Evolutionary conservation across 768 basidiomycete genomes (phyloP).

Genomic region (Suillus subalutaceus): DNA sequence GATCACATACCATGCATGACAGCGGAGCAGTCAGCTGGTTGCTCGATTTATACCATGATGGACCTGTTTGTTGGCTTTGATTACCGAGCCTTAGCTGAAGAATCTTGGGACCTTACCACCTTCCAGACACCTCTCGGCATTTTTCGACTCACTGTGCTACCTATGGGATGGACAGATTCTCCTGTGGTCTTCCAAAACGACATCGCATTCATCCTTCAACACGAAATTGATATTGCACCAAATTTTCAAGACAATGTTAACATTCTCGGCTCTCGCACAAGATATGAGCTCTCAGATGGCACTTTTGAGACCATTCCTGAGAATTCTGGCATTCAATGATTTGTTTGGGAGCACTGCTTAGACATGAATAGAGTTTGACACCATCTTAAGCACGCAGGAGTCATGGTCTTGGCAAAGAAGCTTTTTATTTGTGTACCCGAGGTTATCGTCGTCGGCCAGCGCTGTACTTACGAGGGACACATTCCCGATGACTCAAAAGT

Average conservation of each 20-base stretch:
- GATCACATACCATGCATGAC: no score
- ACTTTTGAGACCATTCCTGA: conserved; percentile 23
- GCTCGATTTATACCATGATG: no score
- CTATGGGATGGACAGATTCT: conserved; percentile 47
- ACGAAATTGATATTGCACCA: conserved; percentile 16
- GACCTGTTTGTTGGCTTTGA: no score
- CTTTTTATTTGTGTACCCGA: conserved; percentile 29
- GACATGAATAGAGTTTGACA: conserved; percentile 39
- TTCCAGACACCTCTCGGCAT: conserved; percentile 11
- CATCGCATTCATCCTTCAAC: conserved; percentile 24
- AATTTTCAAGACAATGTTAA: conserved; percentile 30
- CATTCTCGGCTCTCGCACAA: conserved; percentile 25
- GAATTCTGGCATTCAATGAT: conserved; percentile 33
- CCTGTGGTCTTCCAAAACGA: conserved; percentile 42
- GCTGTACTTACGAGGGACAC: conserved; percentile 29
- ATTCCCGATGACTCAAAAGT: conserved; percentile 25
- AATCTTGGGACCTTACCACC: no score
- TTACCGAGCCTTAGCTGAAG: no score
- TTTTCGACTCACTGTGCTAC: conserved; percentile 33
- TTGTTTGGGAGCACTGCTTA: conserved; percentile 41
- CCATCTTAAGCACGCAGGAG: conserved; percentile 36
- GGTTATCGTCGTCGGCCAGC: conserved; percentile 26
- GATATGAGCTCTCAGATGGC: conserved; percentile 22
- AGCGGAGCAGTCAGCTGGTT: not conserved
- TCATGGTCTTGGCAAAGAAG: conserved; percentile 42